Conservation (phyloP, 768 basidiomycete species). For the Suillus occidentalis region DNA sequence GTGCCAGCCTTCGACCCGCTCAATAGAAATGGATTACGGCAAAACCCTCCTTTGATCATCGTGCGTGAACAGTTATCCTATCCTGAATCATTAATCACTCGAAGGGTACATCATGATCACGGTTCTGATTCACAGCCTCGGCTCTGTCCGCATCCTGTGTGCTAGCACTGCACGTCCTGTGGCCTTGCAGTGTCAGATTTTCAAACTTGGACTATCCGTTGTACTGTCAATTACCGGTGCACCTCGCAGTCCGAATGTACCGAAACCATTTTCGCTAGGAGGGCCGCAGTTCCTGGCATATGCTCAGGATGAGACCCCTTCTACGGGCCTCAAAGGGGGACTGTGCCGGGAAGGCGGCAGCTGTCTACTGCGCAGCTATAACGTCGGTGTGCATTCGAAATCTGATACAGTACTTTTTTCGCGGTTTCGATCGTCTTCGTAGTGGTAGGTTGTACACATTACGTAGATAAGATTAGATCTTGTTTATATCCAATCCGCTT, state of each 20-base stretch:
- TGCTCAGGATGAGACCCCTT: background rate
- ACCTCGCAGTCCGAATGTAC: background rate
- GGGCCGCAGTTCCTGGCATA: background rate
- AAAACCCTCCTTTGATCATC: background rate
- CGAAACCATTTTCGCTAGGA: background rate
- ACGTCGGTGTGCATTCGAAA: background rate
- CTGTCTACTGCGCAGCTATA: background rate
- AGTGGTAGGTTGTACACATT: background rate
- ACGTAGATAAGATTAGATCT: background rate
- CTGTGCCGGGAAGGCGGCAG: background rate
- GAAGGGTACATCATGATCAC: background rate
- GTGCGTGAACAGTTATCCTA: background rate
- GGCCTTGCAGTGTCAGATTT: background rate
- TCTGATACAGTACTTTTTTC: background rate
- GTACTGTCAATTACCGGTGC: background rate
- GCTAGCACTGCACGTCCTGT: background rate
- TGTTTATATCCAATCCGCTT: background rate
- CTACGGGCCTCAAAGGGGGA: background rate
- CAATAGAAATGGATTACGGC: background rate
- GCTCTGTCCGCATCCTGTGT: background rate
- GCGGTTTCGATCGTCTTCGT: no score
- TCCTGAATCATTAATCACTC: no score
- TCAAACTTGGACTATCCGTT: background rate
- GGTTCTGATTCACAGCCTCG: background rate
- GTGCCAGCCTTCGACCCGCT: background rate